Evolutionary conservation across 2,329 filamentous ascomycete genomes (phyloP), one percentile per base, ranked within the genome.

Genomic region (Talaromyces sp.): DNA sequence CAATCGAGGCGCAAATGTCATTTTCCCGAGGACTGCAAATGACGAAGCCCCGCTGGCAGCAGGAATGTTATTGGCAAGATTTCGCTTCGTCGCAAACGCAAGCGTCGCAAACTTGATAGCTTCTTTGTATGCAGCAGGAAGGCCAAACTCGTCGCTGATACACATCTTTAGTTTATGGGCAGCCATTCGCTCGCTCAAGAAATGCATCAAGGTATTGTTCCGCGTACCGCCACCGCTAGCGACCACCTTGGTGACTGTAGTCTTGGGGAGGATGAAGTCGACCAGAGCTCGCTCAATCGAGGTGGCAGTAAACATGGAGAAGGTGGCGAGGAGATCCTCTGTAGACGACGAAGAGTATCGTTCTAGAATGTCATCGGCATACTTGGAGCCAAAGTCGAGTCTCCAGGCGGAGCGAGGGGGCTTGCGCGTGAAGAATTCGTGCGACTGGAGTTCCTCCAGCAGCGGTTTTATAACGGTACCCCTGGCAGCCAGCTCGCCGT

Each of bases 21-120:
- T 40, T 54, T 72, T 72, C 4, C 70, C 71, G 33, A 73, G 62
- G 5, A 71, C 62, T 8, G 70, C 71, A 61, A 65, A 72, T 12
- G 60, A 65, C 6, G 59, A 63, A n/a, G 70, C 71, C 9, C 70
- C 71, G 5, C 68, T 64, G 5, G 69, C 68, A 3, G 68, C 67
- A 7, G 70, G 71, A 33, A 72, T 72, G 42, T 72, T 72, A 62
- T 72, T 72, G 9, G 70, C 70, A 6, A 72, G 62, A 10, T 61
- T 47, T 28, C 63, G 47, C 62, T 70, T 71, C 53, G 58, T 65
- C 5, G 69, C 65, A 55, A 69, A 73, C 0, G 66, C 71, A n/a
- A 73, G 63, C 2, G 69, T 72, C 2, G 70, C 68, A 61, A 73
- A 73, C 60, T 72, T 72, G 61, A 71, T 70, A 34, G 70, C 71